Conservation (phyloP, 164 flowering plant species). For the Stephania japonica region DNA sequence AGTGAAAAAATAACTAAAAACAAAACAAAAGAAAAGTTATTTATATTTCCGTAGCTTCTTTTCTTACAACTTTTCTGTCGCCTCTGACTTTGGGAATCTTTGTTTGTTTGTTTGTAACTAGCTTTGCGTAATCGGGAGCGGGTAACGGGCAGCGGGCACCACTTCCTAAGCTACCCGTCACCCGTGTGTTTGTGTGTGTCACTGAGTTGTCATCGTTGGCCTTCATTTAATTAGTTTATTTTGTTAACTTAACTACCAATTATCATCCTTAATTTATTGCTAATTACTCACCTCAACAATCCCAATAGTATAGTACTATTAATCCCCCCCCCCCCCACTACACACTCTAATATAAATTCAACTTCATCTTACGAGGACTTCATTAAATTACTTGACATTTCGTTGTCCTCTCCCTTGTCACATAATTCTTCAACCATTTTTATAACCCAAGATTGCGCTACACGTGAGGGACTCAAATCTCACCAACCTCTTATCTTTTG, state of each 20-base stretch:
- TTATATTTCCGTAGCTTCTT: not conserved
- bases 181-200: too few species aligned
- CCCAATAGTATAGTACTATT: not conserved
- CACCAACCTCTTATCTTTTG: not conserved
- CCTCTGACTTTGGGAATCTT: not conserved
- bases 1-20: too few species aligned
- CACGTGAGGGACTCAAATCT: not conserved
- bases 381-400: not conserved
- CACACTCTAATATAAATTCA: too few species aligned
- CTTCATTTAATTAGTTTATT: too few species aligned
- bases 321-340: not conserved
- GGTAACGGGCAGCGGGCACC: not conserved
- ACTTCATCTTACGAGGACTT: too few species aligned
- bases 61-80: not conserved
- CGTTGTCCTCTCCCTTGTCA: slow-evolving; percentile 1
- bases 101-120: slow-evolving; percentile 1
- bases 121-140: not conserved
- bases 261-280: too few species aligned
- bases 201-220: too few species aligned
- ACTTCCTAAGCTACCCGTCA: not conserved
- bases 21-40: too few species aligned
- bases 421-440: not conserved
- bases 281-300: not conserved
- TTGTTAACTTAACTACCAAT: not conserved
- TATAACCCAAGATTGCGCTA: not conserved